phyloP scores from a whole-genome alignment of 2,329 filamentous ascomycete species.

The Pseudogymnoascus sp. region DNA sequence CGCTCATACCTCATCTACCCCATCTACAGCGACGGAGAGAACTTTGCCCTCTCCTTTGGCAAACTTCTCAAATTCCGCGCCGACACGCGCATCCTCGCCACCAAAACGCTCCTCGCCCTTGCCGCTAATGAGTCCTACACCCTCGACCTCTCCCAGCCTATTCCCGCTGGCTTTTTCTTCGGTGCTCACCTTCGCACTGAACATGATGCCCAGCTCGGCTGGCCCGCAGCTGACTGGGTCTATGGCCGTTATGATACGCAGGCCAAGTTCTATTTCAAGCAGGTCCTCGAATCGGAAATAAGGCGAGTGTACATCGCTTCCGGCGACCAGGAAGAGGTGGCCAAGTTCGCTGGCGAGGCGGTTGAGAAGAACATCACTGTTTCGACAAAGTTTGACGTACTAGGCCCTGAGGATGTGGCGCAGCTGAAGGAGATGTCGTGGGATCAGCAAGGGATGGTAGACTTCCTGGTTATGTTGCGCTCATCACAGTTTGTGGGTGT shows the following conservation, averaged over 20 bases:
- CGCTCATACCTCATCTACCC: conserved; percentile 22
- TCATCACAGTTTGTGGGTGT: conserved; percentile 15
- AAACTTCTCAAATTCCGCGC: conserved; percentile 21
- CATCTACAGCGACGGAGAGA: conserved; percentile 17
- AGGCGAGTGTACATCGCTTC: conserved; percentile 16
- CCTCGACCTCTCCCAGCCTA: conserved; percentile 10
- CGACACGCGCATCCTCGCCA: conserved; percentile 20
- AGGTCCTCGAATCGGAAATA: conserved; percentile 10
- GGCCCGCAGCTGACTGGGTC: conserved; percentile 17
- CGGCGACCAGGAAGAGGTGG: conserved; percentile 12
- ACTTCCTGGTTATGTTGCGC: conserved; percentile 15
- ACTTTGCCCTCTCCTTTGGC: conserved; percentile 20
- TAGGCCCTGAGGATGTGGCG: not conserved
- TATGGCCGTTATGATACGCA: conserved; percentile 20
- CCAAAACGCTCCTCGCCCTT: conserved; percentile 15
- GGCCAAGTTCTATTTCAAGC: conserved; percentile 12
- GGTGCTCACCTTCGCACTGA: conserved; percentile 24
- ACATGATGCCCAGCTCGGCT: conserved; percentile 19
- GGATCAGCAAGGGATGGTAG: conserved; percentile 17
- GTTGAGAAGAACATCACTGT: conserved; percentile 11
- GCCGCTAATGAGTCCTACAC: not conserved
- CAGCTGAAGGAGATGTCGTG: conserved; percentile 11
- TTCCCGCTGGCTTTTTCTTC: conserved; percentile 17
- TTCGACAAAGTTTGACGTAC: conserved; percentile 14
- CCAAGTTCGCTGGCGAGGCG: conserved; percentile 11